Base-by-base conservation (phyloP, 805 yeast genomes). In the Wickerhamiella occidentalis region DNA sequence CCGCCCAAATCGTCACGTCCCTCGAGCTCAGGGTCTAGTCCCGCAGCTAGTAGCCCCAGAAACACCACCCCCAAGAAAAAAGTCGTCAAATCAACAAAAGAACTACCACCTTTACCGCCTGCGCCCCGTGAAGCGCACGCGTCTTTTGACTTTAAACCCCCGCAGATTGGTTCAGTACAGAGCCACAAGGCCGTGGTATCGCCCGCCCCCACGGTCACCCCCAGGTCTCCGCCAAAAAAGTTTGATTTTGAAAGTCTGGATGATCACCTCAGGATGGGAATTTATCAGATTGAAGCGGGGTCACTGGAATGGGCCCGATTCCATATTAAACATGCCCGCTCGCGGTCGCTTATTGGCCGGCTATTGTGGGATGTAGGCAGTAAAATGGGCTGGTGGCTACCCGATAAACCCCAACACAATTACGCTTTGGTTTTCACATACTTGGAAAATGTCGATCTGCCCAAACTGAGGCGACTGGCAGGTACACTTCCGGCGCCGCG, bases 301-400 rank as follows among this genome's bases (percentile, higher is more conserved):
- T 75, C 79, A 47, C 73, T 77, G 33, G 71, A 78, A 42, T 90
- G 80, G 57, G 80, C 86, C 2, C 73, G 87, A 1, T 77, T 79
- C 56, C 84, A 79, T 55, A 66, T 84, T 49, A 79, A 77, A 54
- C 68, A 73, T 26, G 82, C 88, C 4, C 69, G 70, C 49, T 63
- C 68, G n/a, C 83, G 85, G 6, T 71, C 74, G 54, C 70, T 68
- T 53, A 76, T 79, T 40, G 94, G 87, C 0, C 81, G 77, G 80
- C 69, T 78, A 43, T 60, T 81, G 26, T 83, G 82, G 57, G 85
- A 85, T 0, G 61, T 80, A 54, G 81, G 41, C 15, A 35, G 25
- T 8, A 8, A 45, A 11, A 40, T 38, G 9, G 45, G 49, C 17
- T 49, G 50, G 52, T 45, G 47, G 47, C 15, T 6, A 28, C n/a